Base-by-base conservation (phyloP, 352 stramenopile genomes). In the Pythium graminicola region DNA sequence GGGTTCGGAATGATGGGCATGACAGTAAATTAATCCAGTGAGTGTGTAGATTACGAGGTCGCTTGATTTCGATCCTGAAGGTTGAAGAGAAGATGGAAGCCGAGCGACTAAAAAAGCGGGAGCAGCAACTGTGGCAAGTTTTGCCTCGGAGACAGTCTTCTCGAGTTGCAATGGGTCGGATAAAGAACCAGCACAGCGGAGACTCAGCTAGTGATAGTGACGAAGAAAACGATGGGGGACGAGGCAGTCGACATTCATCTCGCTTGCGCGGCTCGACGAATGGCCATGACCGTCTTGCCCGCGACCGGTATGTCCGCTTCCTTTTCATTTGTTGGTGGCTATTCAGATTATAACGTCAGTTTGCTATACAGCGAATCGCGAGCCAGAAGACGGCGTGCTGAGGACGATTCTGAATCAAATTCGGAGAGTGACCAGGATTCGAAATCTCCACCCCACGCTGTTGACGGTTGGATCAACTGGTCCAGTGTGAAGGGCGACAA, bases 61-160 rank as follows among this genome's bases (percentile, higher is more conserved):
- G 73, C 3, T 54, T 94, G 26, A 92, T 92, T 39, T 72, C 72
- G 45, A 86, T 94, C 45, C 40, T 89, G 27, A 94, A 94, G 57
- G 64, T 66, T 19, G 70, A 89, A 62, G 81, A 92, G 47, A 86
- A 82, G 42, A 52, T 79, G 20, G 72, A 90, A 27, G 62, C 81
- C 17, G 60, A 89, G 58, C 57, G 72, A 17, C 55, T 65, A 9
- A 87, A 86, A 48, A 80, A 87, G 44, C 78, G 82, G 35, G 76
- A 89, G 43, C 57, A 87, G 13, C 72, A 68, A 9, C 62, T 69
- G 8, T 92, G 76, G 77, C 81, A 92, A 50, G 73, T 86, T 24
- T 54, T 94, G 27, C 81, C 83, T n/a, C 73, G 81, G 2, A 72
- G 83, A 8, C 76, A 90, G 51, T 94, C 83, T 22, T 94, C 83